A percentile compares a stretch with the other conserved stretches of the same genome.
phyloP scores from a whole-genome alignment of 352 stramenopile species.

The Nothophytophthora sp. region DNA sequence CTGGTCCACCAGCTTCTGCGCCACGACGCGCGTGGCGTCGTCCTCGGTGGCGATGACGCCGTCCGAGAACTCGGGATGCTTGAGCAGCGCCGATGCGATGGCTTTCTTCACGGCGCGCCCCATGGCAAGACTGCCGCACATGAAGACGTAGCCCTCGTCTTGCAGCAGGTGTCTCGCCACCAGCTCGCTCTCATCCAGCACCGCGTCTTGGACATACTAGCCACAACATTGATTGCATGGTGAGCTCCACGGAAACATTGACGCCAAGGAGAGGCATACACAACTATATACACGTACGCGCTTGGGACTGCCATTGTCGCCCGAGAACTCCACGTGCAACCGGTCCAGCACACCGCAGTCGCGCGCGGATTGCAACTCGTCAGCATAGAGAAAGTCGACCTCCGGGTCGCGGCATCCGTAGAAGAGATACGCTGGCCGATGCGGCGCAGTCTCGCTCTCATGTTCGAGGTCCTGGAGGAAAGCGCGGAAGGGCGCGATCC shows the following conservation, averaged over 20 bases:
- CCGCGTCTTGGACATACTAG: constrained; percentile 75
- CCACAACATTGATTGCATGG: constrained; percentile 2
- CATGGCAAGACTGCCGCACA: constrained; percentile 83
- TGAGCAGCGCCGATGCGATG: constrained; percentile 47
- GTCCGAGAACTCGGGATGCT: constrained; percentile 38
- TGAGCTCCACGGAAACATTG: not conserved
- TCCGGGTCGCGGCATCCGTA: constrained; percentile 67
- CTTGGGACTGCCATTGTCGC: constrained; percentile 26
- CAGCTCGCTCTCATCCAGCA: constrained; percentile 57
- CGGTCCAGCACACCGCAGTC: constrained; percentile 46
- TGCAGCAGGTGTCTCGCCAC: constrained; percentile 57
- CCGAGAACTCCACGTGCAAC: constrained; percentile 69
- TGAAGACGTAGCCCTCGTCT: constrained; percentile 63
- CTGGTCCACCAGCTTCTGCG: constrained; percentile 35
- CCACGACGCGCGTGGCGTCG: constrained; percentile 49
- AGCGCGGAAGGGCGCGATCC: constrained; percentile 82
- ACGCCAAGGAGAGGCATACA: not conserved
- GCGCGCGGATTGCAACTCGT: constrained; percentile 53
- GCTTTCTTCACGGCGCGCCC: constrained; percentile 72
- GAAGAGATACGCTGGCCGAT: constrained; percentile 68
- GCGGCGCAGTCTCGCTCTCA: constrained; percentile 29
- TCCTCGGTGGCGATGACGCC: constrained; percentile 25
- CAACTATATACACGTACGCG: constrained; percentile 34
- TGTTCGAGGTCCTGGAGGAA: constrained; percentile 79
- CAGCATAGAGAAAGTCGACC: constrained; percentile 71